Conservation (phyloP, 495 filamentous ascomycete species). For the Ascodesmis nigricans region DNA sequence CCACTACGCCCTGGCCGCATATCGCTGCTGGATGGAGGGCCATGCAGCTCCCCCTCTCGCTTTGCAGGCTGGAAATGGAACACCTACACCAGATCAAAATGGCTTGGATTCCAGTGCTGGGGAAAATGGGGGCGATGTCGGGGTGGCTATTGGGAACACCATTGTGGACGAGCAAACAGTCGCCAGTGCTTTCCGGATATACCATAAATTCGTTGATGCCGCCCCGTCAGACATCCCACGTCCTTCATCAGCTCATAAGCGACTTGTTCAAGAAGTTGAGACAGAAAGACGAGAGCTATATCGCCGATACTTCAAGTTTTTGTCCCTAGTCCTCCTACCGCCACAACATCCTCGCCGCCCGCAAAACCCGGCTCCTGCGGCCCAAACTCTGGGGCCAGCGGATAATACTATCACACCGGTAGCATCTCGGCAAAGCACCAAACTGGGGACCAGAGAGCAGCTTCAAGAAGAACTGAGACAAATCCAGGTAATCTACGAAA, state of each 20-base stretch:
- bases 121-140: constrained; percentile 10
- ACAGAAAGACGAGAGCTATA: constrained; percentile 17
- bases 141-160: constrained; percentile 12
- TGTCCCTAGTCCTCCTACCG: constrained; percentile 18
- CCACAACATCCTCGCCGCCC: constrained; percentile 14
- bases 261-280: neutral
- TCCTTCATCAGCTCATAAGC: no score
- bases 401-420: no score
- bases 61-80: constrained; percentile 1
- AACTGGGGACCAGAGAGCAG: constrained; percentile 8
- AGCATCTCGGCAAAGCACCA: constrained; percentile 3
- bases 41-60: constrained; percentile 26
- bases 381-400: no score
- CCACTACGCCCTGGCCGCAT: constrained; percentile 17
- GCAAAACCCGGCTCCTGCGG: constrained; percentile 1
- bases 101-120: constrained; percentile 10
- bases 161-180: constrained; percentile 16
- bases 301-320: constrained; percentile 19
- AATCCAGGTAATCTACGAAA: constrained; percentile 16
- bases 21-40: constrained; percentile 18
- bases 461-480: constrained; percentile 10
- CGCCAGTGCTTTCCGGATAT: constrained; percentile 12
- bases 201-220: constrained; percentile 13
- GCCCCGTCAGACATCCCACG: no score
- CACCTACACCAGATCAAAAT: constrained; percentile 2